Percentiles rank a stretch among this genome's conserved stretches.
phyloP scores from a whole-genome alignment of 2,329 filamentous ascomycete species.

The Dothistroma septosporum region DNA sequence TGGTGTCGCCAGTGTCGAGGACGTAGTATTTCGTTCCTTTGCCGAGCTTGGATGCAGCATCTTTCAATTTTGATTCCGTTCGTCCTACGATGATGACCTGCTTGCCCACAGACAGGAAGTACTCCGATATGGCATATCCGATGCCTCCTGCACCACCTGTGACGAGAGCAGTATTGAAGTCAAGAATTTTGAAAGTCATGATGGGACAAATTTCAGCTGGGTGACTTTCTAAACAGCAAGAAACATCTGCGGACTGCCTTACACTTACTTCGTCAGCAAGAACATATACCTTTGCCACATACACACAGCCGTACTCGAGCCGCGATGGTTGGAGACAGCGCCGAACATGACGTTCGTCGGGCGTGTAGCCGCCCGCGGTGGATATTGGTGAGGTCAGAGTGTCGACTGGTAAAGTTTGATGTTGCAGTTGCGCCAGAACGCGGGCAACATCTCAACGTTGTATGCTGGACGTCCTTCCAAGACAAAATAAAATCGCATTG shows the following conservation, averaged over 20 bases:
- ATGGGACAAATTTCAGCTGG: not conserved
- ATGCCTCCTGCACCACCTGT: conserved; percentile 53
- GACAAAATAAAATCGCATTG: not conserved
- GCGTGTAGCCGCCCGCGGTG: not conserved
- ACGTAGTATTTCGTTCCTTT: conserved; percentile 49
- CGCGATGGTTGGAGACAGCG: not conserved
- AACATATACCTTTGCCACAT: not conserved
- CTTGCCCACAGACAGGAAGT: conserved; percentile 46
- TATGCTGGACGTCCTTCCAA: not conserved
- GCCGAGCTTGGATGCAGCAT: conserved; percentile 43
- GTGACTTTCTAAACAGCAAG: not conserved
- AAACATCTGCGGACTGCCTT: no score
- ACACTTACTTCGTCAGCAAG: not conserved
- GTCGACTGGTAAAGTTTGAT: not conserved
- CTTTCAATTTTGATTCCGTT: conserved; percentile 52
- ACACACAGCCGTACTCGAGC: not conserved
- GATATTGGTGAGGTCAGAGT: not conserved
- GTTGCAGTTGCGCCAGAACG: not conserved
- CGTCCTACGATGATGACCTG: conserved; percentile 53
- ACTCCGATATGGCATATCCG: conserved; percentile 47
- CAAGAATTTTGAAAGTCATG: conserved; percentile 2
- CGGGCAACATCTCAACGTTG: not conserved
- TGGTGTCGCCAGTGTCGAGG: conserved; percentile 48
- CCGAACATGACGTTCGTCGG: not conserved
- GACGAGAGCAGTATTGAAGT: conserved; percentile 22